phyloP scores from a whole-genome alignment of 2,329 filamentous ascomycete genomes.

The Sporothrix brunneoviolacea region DNA sequence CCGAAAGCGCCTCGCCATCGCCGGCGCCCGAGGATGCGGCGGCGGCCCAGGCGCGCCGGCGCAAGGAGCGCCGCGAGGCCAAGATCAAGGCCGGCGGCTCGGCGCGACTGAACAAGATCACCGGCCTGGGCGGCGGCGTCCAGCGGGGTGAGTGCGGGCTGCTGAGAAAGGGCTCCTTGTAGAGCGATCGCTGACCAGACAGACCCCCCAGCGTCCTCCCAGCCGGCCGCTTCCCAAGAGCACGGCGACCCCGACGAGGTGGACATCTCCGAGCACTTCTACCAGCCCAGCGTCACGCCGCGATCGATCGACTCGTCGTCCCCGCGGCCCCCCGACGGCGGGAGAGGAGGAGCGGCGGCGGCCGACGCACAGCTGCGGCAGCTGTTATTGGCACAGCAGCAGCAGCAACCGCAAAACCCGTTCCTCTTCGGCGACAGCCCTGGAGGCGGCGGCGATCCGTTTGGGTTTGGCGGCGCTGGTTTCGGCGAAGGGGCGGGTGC shows the following conservation, averaged over 20 bases:
- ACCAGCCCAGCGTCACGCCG: slow-evolving; percentile 43
- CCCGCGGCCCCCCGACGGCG: too few species aligned
- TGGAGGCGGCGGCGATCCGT: slow-evolving; percentile 6
- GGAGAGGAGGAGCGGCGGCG: slow-evolving; percentile 25
- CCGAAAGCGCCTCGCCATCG: slow-evolving; percentile 30
- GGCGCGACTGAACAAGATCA: slow-evolving; percentile 67
- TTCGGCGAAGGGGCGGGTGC: slow-evolving; percentile 15
- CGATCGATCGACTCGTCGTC: slow-evolving; percentile 28
- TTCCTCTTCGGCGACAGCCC: slow-evolving; percentile 6
- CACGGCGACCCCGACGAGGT: slow-evolving; percentile 66
- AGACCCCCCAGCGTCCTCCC: not conserved
- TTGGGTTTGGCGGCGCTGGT: slow-evolving; percentile 19
- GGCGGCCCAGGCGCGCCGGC: slow-evolving; percentile 59
- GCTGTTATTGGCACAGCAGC: slow-evolving; percentile 44
- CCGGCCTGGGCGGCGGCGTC: slow-evolving; percentile 57
- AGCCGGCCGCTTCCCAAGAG: slow-evolving; percentile 20
- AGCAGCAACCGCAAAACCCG: slow-evolving; percentile 14
- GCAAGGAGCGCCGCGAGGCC: slow-evolving; percentile 72
- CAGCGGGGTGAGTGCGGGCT: slow-evolving; percentile 33
- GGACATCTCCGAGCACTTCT: slow-evolving; percentile 71
- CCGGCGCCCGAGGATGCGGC: slow-evolving; percentile 38
- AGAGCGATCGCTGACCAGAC: too few species aligned
- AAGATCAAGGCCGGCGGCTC: slow-evolving; percentile 69
- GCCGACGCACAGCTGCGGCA: slow-evolving; percentile 57
- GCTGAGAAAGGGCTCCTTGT: too few species aligned